Evolutionary conservation across 2,329 filamentous ascomycete genomes (phyloP), one percentile per base, ranked within the genome.

Genomic region (Ophiostoma sp.): DNA sequence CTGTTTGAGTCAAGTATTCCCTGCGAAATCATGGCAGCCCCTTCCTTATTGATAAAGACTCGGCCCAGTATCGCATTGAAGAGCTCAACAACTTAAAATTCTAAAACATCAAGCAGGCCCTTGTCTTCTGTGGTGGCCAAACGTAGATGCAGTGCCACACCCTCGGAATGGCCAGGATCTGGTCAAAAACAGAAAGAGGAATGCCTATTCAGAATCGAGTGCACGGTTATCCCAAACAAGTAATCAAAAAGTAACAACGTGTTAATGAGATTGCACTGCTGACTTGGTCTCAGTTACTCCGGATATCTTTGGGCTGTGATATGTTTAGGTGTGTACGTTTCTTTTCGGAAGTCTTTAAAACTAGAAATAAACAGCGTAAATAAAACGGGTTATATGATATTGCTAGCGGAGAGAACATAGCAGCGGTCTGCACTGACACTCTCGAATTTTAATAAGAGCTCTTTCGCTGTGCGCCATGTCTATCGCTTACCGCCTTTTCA

Each of bases 181-280:
- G 13, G 33, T 27, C 27, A 62, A 8, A 62, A 62, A 17, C 57
- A 62, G 15, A 62, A 6, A 35, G 27, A 7, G 11, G 7, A 33
- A 36, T 27, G 10, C 23, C 20, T n/a, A 31, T n/a, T 23, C 20
- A 39, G 20, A 65, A 13, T 39, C 35, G 62, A 41, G 44, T 23
- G 33, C 17, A 39, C 33, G n/a, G 2, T 17, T 20, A 8, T 17
- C 62, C 62, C 33, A 10, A 65, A 35, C 41, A 54, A 44, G 69
- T 44, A 35, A 68, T 10, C n/a, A 35, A 68, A 8, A 39, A 6
- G n/a, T 10, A 39, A n/a, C 60, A 71, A 67, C 67, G 70, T 71
- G 70, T 62, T 57, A 35, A 27, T 68, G 67, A 67, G 60, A 52
- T 71, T 35, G 15, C 54, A 67, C 67, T 67, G 36, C 39, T 68